Conservation (phyloP, 2,329 filamentous ascomycete species). For the Fusarium oligoseptatum region DNA sequence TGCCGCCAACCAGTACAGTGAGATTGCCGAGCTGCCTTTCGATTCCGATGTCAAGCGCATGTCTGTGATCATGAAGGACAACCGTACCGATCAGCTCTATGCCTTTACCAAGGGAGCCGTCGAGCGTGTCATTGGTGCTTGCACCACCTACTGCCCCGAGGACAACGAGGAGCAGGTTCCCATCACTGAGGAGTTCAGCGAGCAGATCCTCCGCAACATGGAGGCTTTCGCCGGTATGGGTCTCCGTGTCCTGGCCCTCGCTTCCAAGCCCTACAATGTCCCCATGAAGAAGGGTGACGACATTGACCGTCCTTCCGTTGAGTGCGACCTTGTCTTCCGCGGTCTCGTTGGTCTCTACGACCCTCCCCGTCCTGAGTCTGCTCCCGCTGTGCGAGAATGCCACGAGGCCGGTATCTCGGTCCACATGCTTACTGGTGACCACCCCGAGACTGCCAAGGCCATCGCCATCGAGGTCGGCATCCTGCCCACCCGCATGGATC, state of each 20-base stretch:
- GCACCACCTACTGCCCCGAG: conserved; percentile 62
- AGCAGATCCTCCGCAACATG: conserved; percentile 73
- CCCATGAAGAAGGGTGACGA: conserved; percentile 57
- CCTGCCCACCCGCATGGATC: conserved; percentile 62
- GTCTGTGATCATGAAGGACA: conserved; percentile 73
- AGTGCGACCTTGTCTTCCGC: conserved; percentile 72
- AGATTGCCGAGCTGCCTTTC: conserved; percentile 77
- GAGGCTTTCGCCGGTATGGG: conserved; percentile 72
- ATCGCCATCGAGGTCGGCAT: conserved; percentile 75
- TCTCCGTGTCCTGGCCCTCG: conserved; percentile 76
- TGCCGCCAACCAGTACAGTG: conserved; percentile 63
- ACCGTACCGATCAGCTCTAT: conserved; percentile 48
- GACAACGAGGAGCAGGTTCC: conserved; percentile 52
- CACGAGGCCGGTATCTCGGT: conserved; percentile 74
- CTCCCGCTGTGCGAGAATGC: conserved; percentile 69
- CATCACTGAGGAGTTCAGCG: conserved; percentile 65
- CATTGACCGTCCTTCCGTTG: conserved; percentile 66
- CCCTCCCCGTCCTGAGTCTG: conserved; percentile 77
- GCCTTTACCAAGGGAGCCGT: conserved; percentile 75
- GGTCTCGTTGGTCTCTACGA: conserved; percentile 80
- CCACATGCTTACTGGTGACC: conserved; percentile 78
- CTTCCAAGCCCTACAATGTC: conserved; percentile 58
- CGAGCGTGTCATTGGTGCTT: conserved; percentile 74
- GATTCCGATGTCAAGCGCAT: conserved; percentile 81
- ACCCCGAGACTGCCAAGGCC: conserved; percentile 72